phyloP scores from a whole-genome alignment of 805 yeast species.

The Starmerella stellata region DNA sequence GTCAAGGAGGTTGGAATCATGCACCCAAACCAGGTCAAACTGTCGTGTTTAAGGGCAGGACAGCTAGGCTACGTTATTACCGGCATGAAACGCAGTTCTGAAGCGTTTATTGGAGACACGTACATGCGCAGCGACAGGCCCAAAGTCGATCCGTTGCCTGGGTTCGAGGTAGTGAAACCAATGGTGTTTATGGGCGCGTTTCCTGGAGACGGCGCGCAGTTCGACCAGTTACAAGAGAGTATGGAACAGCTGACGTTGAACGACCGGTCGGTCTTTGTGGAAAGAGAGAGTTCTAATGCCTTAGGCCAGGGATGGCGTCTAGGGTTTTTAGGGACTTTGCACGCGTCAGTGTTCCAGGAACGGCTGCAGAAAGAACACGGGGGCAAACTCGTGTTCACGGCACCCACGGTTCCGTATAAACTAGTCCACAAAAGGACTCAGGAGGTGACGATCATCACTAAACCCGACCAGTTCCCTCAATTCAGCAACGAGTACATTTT shows the following conservation, averaged over 20 bases:
- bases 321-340: constrained; percentile 85
- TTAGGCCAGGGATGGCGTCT: constrained; percentile 95
- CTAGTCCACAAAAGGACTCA: constrained; percentile 49
- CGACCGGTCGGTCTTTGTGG: constrained; percentile 78
- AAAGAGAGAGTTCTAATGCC: constrained; percentile 82
- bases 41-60: constrained; percentile 56
- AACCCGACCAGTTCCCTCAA: constrained; percentile 80
- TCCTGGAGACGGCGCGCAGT: constrained; percentile 88
- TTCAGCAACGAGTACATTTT: constrained; percentile 26
- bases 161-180: constrained; percentile 91
- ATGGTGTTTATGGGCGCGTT: constrained; percentile 98
- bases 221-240: constrained; percentile 74
- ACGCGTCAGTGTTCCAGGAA: constrained; percentile 87
- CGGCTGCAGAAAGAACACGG: constrained; percentile 88
- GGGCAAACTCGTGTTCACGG: constrained; percentile 74
- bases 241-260: constrained; percentile 74
- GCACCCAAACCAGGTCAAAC: constrained; percentile 71
- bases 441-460: constrained; percentile 46
- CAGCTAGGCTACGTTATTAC: constrained; percentile 92
- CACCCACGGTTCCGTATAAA: constrained; percentile 89
- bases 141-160: constrained; percentile 60
- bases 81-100: constrained; percentile 75
- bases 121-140: constrained; percentile 36
- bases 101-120: constrained; percentile 86
- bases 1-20: constrained; percentile 86